Percentiles rank a stretch among this genome's conserved stretches.
Conservation (phyloP, 352 stramenopile species). For the Pythium scleroteichum region DNA sequence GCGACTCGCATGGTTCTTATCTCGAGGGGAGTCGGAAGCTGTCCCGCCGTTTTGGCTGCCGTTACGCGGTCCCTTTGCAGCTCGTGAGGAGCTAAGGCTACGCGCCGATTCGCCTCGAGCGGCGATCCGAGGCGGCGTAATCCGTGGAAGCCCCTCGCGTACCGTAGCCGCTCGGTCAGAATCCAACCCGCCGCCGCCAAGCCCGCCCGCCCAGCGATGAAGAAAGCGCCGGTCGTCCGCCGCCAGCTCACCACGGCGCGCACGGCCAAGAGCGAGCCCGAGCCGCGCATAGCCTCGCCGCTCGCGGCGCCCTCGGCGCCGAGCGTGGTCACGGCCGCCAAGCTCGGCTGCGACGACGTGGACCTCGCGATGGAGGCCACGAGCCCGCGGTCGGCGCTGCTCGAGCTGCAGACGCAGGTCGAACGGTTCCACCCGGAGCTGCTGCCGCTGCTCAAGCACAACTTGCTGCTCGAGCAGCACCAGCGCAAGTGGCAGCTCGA, state of each 20-base stretch:
- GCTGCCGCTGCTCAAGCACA: slow-evolving; percentile 52
- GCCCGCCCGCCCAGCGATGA: slow-evolving; percentile 10
- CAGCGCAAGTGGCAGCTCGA: slow-evolving; percentile 40
- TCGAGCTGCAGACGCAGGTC: slow-evolving; percentile 47
- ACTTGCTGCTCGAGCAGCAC: slow-evolving; percentile 34
- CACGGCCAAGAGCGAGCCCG: slow-evolving; percentile 23
- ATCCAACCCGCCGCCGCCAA: background rate
- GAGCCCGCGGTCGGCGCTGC: slow-evolving; percentile 17
- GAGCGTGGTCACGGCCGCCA: background rate
- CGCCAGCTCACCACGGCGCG: slow-evolving; percentile 12
- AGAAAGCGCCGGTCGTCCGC: slow-evolving; percentile 20
- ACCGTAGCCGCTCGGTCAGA: too few species aligned
- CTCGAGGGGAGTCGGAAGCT: background rate
- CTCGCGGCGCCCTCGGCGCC: slow-evolving; percentile 13
- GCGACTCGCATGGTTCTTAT: background rate
- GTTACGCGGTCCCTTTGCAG: slow-evolving; percentile 14
- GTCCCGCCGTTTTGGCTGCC: slow-evolving; percentile 9
- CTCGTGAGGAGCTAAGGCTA: slow-evolving; percentile 5
- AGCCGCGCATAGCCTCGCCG: slow-evolving; percentile 28
- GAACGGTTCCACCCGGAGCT: slow-evolving; percentile 52
- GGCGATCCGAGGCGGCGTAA: slow-evolving; percentile 4
- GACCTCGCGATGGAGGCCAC: slow-evolving; percentile 29
- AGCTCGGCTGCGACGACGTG: slow-evolving; percentile 25
- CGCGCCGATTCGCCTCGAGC: slow-evolving; percentile 4
- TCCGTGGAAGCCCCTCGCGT: background rate